A percentile compares a stretch with the other conserved stretches of the same genome.
Conservation (phyloP, 805 yeast genomes). For the Schizosaccharomyces cryophilus region DNA sequence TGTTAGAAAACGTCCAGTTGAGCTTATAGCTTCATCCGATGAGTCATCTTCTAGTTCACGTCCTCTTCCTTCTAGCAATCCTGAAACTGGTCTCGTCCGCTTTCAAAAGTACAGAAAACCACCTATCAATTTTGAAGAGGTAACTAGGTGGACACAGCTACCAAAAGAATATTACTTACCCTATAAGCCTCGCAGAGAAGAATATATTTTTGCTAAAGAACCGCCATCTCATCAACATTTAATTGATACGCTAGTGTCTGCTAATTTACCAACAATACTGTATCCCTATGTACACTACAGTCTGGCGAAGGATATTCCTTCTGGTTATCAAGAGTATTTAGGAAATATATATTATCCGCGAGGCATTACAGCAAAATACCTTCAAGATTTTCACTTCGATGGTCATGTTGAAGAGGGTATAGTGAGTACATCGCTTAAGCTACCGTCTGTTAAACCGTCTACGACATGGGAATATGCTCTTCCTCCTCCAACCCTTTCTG, state of each 20-base stretch:
- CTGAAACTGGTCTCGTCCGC: too few species aligned
- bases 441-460: not conserved
- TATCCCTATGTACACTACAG: conserved; percentile 18
- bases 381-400: conserved; percentile 11
- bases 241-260: not conserved
- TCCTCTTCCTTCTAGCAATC: too few species aligned
- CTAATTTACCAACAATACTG: not conserved
- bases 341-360: conserved; percentile 33
- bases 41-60: too few species aligned
- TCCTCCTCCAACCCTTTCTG: not conserved
- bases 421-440: not conserved
- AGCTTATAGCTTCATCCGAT: too few species aligned
- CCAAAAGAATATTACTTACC: too few species aligned
- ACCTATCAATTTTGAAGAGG: too few species aligned
- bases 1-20: too few species aligned
- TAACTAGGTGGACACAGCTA: too few species aligned
- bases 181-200: too few species aligned
- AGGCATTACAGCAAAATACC: conserved; percentile 17
- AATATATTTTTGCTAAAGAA: too few species aligned
- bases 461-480: not conserved
- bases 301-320: conserved; percentile 25
- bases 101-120: too few species aligned
- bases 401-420: conserved; percentile 1
- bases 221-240: too few species aligned
- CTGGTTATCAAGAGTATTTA: conserved; percentile 35